A percentile compares a stretch with the other conserved stretches of the same genome.
Conservation (phyloP, 148 eudicot genomes). For the Silene latifolia region DNA sequence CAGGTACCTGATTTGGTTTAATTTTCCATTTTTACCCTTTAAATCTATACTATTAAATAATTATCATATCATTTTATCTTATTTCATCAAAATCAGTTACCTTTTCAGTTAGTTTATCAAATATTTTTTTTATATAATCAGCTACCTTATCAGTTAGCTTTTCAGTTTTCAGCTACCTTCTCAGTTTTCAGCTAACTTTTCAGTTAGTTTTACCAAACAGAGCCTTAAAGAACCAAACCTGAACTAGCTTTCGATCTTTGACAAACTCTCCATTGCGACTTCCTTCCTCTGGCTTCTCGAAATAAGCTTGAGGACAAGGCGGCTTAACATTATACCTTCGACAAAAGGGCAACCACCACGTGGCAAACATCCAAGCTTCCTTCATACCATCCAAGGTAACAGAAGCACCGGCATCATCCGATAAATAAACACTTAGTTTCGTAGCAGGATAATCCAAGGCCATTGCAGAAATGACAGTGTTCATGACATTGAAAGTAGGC, state of each 20-base stretch:
- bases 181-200: too few relatives aligned
- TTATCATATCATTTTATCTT: too few relatives aligned
- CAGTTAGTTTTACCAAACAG: too few relatives aligned
- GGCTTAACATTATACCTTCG: slow-evolving; percentile 34
- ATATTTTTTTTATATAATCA: too few relatives aligned
- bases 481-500: slow-evolving; percentile 50
- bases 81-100: too few relatives aligned
- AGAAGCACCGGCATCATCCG: slow-evolving; percentile 52
- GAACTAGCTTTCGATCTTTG: slow-evolving; percentile 33
- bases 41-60: too few relatives aligned
- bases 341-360: slow-evolving; percentile 54
- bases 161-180: too few relatives aligned
- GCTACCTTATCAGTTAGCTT: too few relatives aligned
- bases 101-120: too few relatives aligned
- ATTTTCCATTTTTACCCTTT: too few relatives aligned
- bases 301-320: slow-evolving; percentile 53
- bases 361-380: slow-evolving; percentile 47
- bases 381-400: slow-evolving; percentile 39
- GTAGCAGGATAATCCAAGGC: slow-evolving; percentile 46
- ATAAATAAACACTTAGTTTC: slow-evolving; percentile 46
- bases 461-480: slow-evolving; percentile 65
- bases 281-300: slow-evolving; percentile 23
- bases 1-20: too few relatives aligned
- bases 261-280: slow-evolving; percentile 28
- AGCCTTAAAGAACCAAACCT: slow-evolving; percentile 50